Base-by-base conservation (phyloP, 305 asterid species). In the Fraxinus xanthoxyloides region DNA sequence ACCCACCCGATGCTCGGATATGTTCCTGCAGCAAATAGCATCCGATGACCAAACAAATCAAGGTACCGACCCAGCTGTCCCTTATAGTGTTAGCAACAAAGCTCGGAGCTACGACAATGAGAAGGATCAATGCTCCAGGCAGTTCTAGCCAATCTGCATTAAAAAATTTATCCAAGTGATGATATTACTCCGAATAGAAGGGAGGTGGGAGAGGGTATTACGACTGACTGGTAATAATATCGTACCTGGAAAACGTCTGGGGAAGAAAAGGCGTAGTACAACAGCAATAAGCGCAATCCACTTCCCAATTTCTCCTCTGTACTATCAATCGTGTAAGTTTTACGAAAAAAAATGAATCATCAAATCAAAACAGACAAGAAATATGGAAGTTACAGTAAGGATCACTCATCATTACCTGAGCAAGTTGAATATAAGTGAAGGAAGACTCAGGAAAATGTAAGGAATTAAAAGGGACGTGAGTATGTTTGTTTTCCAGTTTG, bases 11-110 rank as follows among this genome's bases (percentile, higher is more conserved):
- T 31, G 97, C 97, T 79, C 95, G 90, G 35, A 96, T 90, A 91
- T 96, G 99, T 76, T 96, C 99, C 76, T 96, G 99, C 82, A 94
- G 92, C 86, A 96, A 83, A 88, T 96, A 96, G 80, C 97, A 87
- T 2, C 94, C 99, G n/a, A 96, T 90, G 19, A 28, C 82, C 8
- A 94, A 89, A 87, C 98, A 94, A 67, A 96, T 81, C 5, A 80
- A 3, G 1, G 77, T 35, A 10, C 98, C 99, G 0, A 88, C 80
- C 76, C 91, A 63, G 72, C 19, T 13, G 3, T 85, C 92, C 86
- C 88, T 92, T 3, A 93, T 0, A 0, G 86, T 83, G 83, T 84
- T 81, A 0, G 99, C 91, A 17, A 96, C 19, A 23, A 94, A 82
- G 15, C 84, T 36, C 0, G 99, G 99, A 7, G 99, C 91, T 85